Conservation (phyloP, 176 grass and related monocot species). For the Tillandsia fasciculata region DNA sequence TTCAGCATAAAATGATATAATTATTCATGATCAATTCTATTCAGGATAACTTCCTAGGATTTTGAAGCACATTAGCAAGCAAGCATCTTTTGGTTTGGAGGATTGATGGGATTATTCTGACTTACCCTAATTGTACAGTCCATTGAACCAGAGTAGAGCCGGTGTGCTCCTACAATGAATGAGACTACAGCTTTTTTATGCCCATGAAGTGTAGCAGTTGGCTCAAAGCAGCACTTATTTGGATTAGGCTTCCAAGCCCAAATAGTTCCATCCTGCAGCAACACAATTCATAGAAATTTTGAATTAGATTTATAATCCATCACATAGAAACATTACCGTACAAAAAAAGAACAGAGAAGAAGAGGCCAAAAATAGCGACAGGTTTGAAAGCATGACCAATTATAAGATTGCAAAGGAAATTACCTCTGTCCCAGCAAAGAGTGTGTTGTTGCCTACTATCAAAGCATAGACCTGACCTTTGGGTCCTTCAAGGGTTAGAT, state of each 20-base stretch:
- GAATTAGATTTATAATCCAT: too few species aligned
- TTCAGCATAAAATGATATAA: too few species aligned
- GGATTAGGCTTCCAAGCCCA: conserved; percentile 74
- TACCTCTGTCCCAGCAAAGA: conserved; percentile 87
- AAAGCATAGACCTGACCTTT: conserved; percentile 32
- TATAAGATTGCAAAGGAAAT: not conserved
- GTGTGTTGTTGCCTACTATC: conserved; percentile 53
- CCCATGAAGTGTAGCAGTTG: conserved; percentile 54
- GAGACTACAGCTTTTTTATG: conserved; percentile 75
- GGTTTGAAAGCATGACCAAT: too few species aligned
- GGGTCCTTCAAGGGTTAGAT: conserved; percentile 16
- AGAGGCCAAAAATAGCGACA: not conserved
- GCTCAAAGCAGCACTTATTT: conserved; percentile 59
- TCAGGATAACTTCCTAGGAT: too few species aligned
- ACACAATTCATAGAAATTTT: too few species aligned
- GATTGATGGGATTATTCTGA: too few species aligned
- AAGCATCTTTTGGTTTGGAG: too few species aligned
- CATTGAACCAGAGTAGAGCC: conserved; percentile 94
- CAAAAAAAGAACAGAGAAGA: not conserved
- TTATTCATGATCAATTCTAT: too few species aligned
- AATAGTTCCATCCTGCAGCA: conserved; percentile 74
- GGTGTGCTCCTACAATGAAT: conserved; percentile 54
- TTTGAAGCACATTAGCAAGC: too few species aligned
- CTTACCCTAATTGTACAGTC: conserved; percentile 88
- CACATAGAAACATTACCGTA: too few species aligned